A percentile compares a stretch with the other conserved stretches of the same genome.
Conservation (phyloP, 2,329 filamentous ascomycete genomes). For the Penicillium sp. region DNA sequence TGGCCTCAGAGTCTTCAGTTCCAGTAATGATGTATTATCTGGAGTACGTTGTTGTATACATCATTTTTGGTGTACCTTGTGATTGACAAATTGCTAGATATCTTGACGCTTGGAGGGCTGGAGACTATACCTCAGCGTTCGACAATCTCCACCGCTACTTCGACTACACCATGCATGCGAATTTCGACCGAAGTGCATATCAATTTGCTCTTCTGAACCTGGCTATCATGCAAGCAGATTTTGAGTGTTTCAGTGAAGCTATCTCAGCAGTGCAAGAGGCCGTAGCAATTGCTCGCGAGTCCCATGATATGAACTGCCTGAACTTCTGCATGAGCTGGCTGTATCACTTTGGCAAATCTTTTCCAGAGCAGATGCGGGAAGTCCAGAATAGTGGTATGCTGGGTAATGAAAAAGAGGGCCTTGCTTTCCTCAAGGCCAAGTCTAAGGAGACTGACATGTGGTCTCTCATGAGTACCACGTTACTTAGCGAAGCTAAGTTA, state of each 20-base stretch:
- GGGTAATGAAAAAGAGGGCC: constrained; percentile 74
- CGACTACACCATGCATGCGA: constrained; percentile 86
- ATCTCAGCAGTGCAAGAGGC: constrained; percentile 94
- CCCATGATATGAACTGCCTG: constrained; percentile 84
- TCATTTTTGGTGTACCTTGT: background rate
- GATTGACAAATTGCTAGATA: constrained; percentile 55
- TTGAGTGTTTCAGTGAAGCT: constrained; percentile 85
- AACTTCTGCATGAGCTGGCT: constrained; percentile 97
- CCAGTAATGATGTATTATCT: constrained; percentile 76
- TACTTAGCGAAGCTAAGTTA: constrained; percentile 82
- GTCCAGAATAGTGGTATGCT: constrained; percentile 70
- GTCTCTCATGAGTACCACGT: constrained; percentile 75
- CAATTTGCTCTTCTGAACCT: constrained; percentile 94
- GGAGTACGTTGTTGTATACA: constrained; percentile 48
- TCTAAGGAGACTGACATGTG: constrained; percentile 85
- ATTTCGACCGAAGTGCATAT: constrained; percentile 75
- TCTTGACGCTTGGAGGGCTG: constrained; percentile 86
- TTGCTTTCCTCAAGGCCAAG: constrained; percentile 79
- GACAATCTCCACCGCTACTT: constrained; percentile 93
- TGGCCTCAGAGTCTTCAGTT: constrained; percentile 64
- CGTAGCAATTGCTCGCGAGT: constrained; percentile 89
- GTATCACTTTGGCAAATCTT: constrained; percentile 86
- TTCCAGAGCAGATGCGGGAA: constrained; percentile 69
- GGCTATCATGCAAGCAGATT: constrained; percentile 90
- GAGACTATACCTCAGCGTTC: constrained; percentile 85